Base-by-base conservation (phyloP, 2,329 filamentous ascomycete genomes). In the Colletotrichum euphorbiae region DNA sequence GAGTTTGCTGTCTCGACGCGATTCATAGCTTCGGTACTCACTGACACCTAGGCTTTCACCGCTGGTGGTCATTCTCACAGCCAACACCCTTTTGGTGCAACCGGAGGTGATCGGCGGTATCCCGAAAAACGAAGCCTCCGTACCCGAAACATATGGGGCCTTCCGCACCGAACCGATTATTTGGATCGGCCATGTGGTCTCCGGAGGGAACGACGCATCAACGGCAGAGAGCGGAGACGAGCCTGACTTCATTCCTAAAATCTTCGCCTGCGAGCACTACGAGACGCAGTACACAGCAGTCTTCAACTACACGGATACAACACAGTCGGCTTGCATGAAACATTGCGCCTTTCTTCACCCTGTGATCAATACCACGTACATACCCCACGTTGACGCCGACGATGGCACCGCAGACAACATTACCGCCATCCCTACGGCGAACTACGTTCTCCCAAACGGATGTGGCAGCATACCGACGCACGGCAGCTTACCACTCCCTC, bases 11-110 rank as follows among this genome's bases (percentile, higher is more conserved):
- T 5, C 24, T 24, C 24, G 24, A 24, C 24, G 24, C 24, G 5
- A 17, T 12, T 33, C 33, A 51, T 0, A 5, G 24, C 24, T 24
- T 24, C 4, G 21, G 21, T 24, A 24, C 24, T 5, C 24, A 24
- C 24, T 24, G 24, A 24, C 24, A 24, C 24, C 19, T 11, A 68
- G 65, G 65, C 61, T 68, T 11, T 78, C 78, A 11, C 79, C 79
- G 3, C 68, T 80, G 12, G 73, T 79, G 1, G 77, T 80, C n/a
- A 79, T 80, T 31, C 76, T 83, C 43, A 78, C 79, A 2, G 76
- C 78, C 33, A 77, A 78, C 51, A 77, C 79, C 1, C 74, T 80
- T 13, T 72, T 73, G 0, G 80, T 83, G 8, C 72, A 73, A 36
- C 62, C 73, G 6, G 68, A 68, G 36, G 54, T 71, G 11, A 70